Percentiles rank a stretch among this genome's conserved stretches.
phyloP scores from a whole-genome alignment of 2,329 filamentous ascomycete species.

The Myotisia sp. region DNA sequence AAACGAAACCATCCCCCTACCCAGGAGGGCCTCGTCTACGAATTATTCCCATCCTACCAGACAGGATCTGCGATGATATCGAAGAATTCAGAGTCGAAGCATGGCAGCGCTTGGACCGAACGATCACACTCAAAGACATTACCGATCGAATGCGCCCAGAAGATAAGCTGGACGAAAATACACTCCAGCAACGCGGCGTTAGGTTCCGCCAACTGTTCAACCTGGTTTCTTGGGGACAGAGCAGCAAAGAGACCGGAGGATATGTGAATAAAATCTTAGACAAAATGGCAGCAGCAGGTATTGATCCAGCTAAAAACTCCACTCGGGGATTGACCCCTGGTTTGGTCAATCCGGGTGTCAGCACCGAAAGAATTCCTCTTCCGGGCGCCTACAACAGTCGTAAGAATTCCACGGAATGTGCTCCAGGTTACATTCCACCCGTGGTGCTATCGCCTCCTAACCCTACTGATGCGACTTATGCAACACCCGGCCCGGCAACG shows the following conservation, averaged over 20 bases:
- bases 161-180: conserved; percentile 14
- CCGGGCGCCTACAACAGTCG: conserved; percentile 1
- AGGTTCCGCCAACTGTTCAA: conserved; percentile 17
- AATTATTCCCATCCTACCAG: conserved; percentile 17
- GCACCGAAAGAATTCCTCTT: conserved; percentile 10
- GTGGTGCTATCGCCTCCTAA: too few species aligned
- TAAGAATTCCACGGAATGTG: neutral
- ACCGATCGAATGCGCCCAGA: conserved; percentile 17
- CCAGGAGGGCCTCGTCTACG: conserved; percentile 7
- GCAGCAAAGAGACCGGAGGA: conserved; percentile 14
- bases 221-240: conserved; percentile 18
- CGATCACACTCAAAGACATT: conserved; percentile 19
- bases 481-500: too few species aligned
- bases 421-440: neutral
- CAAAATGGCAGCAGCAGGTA: conserved; percentile 4
- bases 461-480: too few species aligned
- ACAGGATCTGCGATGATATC: conserved; percentile 19
- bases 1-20: conserved; percentile 12
- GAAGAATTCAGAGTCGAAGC: conserved; percentile 21
- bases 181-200: conserved; percentile 18
- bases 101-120: conserved; percentile 20
- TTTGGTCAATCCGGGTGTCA: conserved; percentile 8
- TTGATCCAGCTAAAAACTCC: conserved; percentile 9
- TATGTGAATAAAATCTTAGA: conserved; percentile 6
- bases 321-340: conserved; percentile 15